Percentiles rank a stretch among this genome's conserved stretches.
These are phyloP conservation scores for Kazachstania kunashirensis DNA, from an alignment of 805 yeast genomes.

Conservation along the genomic window DNA sequence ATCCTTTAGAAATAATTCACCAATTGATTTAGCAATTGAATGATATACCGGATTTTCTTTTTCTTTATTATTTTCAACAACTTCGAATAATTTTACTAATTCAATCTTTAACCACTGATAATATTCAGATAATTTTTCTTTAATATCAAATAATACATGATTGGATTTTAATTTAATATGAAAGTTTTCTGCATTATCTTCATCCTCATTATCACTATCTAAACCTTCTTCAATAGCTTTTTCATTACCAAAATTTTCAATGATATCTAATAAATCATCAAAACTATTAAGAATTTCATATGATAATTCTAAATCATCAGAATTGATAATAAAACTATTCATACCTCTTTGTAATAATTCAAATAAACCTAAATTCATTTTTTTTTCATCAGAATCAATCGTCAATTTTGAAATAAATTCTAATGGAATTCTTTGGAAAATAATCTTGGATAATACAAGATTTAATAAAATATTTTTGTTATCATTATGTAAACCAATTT, in stretches of 20 bases:
- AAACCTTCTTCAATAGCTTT: constrained; percentile 43
- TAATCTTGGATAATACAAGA: constrained; percentile 46
- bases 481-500: constrained; percentile 43
- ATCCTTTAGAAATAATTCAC: constrained; percentile 53
- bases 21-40: constrained; percentile 41
- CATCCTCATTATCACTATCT: constrained; percentile 48
- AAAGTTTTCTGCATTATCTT: constrained; percentile 24
- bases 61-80: constrained; percentile 9
- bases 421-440: constrained; percentile 50
- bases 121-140: constrained; percentile 33
- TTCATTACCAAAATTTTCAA: constrained; percentile 54
- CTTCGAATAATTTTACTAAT: constrained; percentile 17
- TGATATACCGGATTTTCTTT: constrained; percentile 30
- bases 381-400: constrained; percentile 29
- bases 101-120: constrained; percentile 39
- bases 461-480: constrained; percentile 35
- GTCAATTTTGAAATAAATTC: constrained; percentile 45
- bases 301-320: constrained; percentile 31
- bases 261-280: constrained; percentile 60
- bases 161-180: constrained; percentile 33
- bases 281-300: constrained; percentile 47
- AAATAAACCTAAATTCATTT: constrained; percentile 29
- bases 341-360: constrained; percentile 40
- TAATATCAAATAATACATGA: constrained; percentile 48
- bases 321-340: constrained; percentile 37